These are phyloP conservation scores for Emergomyces africanus DNA, from an alignment of 2,329 filamentous ascomycete species.

Conservation along the genomic window DNA sequence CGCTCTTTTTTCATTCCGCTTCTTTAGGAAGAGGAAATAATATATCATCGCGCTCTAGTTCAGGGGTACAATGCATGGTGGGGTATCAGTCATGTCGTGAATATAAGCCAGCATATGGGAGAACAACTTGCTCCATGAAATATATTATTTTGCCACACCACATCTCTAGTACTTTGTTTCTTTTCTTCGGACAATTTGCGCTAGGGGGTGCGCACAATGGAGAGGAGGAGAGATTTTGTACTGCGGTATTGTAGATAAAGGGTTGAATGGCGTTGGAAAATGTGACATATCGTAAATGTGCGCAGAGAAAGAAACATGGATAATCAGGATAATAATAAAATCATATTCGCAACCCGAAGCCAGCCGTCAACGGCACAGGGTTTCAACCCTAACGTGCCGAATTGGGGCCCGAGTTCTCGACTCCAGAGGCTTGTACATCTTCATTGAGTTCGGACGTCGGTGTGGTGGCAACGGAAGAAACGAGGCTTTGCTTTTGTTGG, in stretches of 20 bases:
- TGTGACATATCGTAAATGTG: not conserved
- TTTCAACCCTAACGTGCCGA: not conserved
- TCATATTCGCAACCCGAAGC: not conserved
- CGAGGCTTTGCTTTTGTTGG: slow-evolving; percentile 15
- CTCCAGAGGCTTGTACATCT: not conserved
- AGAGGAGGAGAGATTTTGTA: not conserved
- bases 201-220: not conserved
- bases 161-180: not conserved
- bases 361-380: not conserved
- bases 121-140: not conserved
- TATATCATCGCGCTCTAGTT: not conserved
- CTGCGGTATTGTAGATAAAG: not conserved
- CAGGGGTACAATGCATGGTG: not conserved
- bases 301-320: not conserved
- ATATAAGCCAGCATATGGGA: not conserved
- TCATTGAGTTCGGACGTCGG: slow-evolving; percentile 1
- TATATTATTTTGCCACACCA: not conserved
- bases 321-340: not conserved
- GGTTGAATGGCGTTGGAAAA: not conserved
- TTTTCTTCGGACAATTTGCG: not conserved
- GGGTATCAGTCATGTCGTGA: not conserved
- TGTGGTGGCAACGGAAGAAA: not conserved
- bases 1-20: not conserved
- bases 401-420: not conserved
- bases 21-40: not conserved